phyloP scores from a whole-genome alignment of 805 yeast species.

The Metschnikowia santaceciliae region DNA sequence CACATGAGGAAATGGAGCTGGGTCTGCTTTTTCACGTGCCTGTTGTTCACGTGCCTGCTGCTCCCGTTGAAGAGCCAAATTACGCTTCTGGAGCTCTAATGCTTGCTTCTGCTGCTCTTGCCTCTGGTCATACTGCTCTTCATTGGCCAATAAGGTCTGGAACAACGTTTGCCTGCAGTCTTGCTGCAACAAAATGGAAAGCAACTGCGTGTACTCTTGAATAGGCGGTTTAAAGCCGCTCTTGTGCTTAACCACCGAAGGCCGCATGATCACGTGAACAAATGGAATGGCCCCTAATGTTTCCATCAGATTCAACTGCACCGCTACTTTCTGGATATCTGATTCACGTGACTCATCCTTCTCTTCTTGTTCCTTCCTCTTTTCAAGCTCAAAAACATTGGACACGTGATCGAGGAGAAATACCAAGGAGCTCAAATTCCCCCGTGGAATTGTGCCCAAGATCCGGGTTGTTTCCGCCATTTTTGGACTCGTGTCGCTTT shows the following conservation, averaged over 20 bases:
- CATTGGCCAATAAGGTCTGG: slow-evolving; percentile 8
- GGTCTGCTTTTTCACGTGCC: not conserved
- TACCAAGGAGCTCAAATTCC: slow-evolving; percentile 35
- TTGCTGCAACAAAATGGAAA: slow-evolving; percentile 26
- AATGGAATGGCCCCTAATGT: slow-evolving; percentile 37
- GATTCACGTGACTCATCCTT: no score
- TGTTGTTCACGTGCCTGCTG: slow-evolving; percentile 1
- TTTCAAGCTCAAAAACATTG: slow-evolving; percentile 13
- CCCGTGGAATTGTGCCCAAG: slow-evolving; percentile 34
- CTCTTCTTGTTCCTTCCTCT: not conserved
- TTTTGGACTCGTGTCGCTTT: not conserved
- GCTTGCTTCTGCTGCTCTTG: slow-evolving; percentile 27
- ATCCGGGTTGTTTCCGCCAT: slow-evolving; percentile 21
- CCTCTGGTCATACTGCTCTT: slow-evolving; percentile 17
- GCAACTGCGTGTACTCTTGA: slow-evolving; percentile 22
- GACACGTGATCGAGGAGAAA: slow-evolving; percentile 34
- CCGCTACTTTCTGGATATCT: slow-evolving; percentile 1
- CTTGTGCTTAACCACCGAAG: slow-evolving; percentile 33
- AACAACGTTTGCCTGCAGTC: slow-evolving; percentile 18
- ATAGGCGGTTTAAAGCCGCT: slow-evolving; percentile 40
- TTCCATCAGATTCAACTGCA: slow-evolving; percentile 32
- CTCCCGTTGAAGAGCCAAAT: slow-evolving; percentile 2
- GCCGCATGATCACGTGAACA: slow-evolving; percentile 38
- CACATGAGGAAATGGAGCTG: not conserved
- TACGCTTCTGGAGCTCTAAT: slow-evolving; percentile 2